phyloP scores from a whole-genome alignment of 805 yeast genomes.

The Geotrichum ghanense region DNA sequence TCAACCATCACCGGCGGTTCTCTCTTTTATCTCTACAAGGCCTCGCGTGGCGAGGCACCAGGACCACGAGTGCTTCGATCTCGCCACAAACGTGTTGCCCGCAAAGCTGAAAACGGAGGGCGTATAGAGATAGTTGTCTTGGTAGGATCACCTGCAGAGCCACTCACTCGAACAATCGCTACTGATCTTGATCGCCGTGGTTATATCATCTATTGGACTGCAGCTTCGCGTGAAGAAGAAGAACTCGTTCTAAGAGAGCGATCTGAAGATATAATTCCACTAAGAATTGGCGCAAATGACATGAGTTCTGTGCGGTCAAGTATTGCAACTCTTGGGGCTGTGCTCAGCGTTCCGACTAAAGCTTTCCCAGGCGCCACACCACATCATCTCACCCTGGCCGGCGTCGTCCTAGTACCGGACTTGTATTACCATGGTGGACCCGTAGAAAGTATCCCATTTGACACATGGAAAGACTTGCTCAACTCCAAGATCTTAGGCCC shows the following conservation, averaged over 20 bases:
- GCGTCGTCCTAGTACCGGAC: constrained; percentile 61
- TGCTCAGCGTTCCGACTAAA: constrained; percentile 41
- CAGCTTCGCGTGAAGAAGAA: constrained; percentile 48
- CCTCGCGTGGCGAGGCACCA: constrained; percentile 3
- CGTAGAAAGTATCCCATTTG: constrained; percentile 40
- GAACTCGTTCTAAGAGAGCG: constrained; percentile 36
- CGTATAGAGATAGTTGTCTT: constrained; percentile 64
- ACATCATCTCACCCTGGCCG: constrained; percentile 46
- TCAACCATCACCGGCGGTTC: constrained; percentile 16
- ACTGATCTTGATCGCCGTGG: constrained; percentile 70
- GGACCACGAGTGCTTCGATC: constrained; percentile 4
- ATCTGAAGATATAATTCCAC: constrained; percentile 57
- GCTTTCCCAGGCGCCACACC: constrained; percentile 50
- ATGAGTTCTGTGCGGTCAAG: constrained; percentile 34
- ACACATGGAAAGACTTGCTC: constrained; percentile 40
- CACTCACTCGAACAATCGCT: constrained; percentile 56
- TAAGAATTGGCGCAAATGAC: constrained; percentile 39
- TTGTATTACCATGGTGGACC: constrained; percentile 60
- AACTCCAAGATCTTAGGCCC: constrained; percentile 38
- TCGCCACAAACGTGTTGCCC: constrained; percentile 39
- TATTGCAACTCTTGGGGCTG: constrained; percentile 36
- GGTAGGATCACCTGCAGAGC: constrained; percentile 69
- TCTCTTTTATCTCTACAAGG: constrained; percentile 11
- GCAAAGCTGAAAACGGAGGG: constrained; percentile 54
- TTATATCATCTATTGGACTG: constrained; percentile 67